Evolutionary conservation across 495 filamentous ascomycete genomes (phyloP), one percentile per base, ranked within the genome.

Genomic region (Cercophora samala): DNA sequence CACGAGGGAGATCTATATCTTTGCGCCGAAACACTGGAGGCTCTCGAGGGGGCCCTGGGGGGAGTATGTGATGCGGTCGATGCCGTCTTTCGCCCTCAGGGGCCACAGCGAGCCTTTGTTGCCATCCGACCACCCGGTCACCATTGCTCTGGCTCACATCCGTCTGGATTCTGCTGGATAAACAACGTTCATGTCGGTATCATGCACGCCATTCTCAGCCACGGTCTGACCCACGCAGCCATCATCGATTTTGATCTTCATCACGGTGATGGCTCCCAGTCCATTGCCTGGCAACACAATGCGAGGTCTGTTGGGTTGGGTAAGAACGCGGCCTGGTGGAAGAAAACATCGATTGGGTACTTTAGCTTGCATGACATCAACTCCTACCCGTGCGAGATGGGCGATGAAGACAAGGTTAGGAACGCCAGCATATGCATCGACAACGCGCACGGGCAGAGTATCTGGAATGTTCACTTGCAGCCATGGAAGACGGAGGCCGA

Each of bases 121-220:
- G 79, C 78, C 25, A 87, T 94, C 66, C 86, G 93, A 18, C 93
- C 93, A 25, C 93, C 93, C 1, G 95, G 95, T 8, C 95, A 99
- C 71, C 95, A 99, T 74, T 99, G 95, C 77, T 95, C 93, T 4
- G 87, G 92, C 3, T 84, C 87, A 52, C 86, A 89, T 65, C 95
- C 95, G 0, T 97, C 93, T 1, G 95, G 95, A 1, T 99, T 99
- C 76, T 99, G 95, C 78, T 99, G 95, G 95, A 77, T 99, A 64
- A 99, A 99, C 76, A 99, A 99, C 74, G 92, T 98, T 6, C 94
- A 97, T 74, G 92, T 98, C 37, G 96, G 95, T 0, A 96, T 98
- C 66, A 91, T 94, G 70, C 90, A 97, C 73, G 95, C 89, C 13
- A 88, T 90, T 4, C 84, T 91, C 65, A 86, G 83, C 60, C 88